Evolutionary conservation across 176 grass and related monocot species (phyloP).

Genomic region (Paspalum vaginatum): DNA sequence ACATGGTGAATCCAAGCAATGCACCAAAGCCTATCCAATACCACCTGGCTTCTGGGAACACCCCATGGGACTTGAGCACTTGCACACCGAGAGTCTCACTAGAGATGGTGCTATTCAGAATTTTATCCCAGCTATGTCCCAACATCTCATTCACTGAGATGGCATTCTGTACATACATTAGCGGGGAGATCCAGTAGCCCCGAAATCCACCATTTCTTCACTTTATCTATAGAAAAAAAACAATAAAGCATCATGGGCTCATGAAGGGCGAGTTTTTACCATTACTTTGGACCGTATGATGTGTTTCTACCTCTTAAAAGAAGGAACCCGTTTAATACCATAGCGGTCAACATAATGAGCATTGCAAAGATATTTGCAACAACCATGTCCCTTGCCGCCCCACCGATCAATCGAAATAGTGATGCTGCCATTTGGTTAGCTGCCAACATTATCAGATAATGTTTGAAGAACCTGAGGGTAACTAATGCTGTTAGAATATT

Average conservation of each 20-base stretch:
- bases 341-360: conserved; percentile 59
- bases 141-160: conserved; percentile 80
- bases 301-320: conserved; percentile 58
- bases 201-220: conserved; percentile 81
- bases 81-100: conserved; percentile 57
- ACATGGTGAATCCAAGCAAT: not conserved
- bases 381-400: conserved; percentile 62
- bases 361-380: conserved; percentile 80
- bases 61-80: conserved; percentile 60
- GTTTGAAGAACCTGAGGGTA: conserved; percentile 69
- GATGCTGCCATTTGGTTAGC: conserved; percentile 72
- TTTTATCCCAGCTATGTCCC: conserved; percentile 79
- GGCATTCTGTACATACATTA: conserved; percentile 90
- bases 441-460: conserved; percentile 69
- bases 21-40: conserved; percentile 71
- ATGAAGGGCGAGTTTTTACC: not conserved
- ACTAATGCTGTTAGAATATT: conserved; percentile 28
- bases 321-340: conserved; percentile 78
- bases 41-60: conserved; percentile 93
- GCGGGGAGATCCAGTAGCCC: conserved; percentile 95
- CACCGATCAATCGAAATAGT: conserved; percentile 77
- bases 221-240: not conserved
- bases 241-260: not conserved
- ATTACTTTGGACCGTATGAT: not conserved
- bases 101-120: conserved; percentile 15